Evolutionary conservation across 129 eudicot species (phyloP), one percentile per base, ranked within the genome.

Genomic region (Apium graveolens): DNA sequence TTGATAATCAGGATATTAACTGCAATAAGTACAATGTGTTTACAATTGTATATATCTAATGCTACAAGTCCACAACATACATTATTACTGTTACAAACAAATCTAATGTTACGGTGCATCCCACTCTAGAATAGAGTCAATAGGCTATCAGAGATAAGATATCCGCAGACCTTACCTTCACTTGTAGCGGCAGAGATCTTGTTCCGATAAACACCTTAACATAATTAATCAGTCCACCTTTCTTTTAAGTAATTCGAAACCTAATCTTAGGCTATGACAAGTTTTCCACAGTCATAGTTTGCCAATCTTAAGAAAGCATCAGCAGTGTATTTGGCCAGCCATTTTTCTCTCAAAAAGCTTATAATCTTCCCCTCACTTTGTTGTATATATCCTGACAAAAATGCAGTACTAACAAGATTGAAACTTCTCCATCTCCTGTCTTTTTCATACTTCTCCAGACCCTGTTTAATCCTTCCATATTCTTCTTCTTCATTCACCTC

Each of bases 401-500:
- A 88, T 17, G 92, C 90, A 49, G 74, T 85, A 80, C 83, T 78
- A 43, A 90, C 74, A 14, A 92, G 90, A 46, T 78, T 80, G 78
- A 90, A 85, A 80, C 92, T 85, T 73, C 97, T 88, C 97, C 93
- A 88, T 84, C 86, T 90, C 87, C 96, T 82, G 49, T 86, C 88
- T 80, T 76, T 86, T 20, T 78, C 89, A 77, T 83, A 92, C 76
- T 90, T 85, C 80, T 85, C 80, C 80, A 92, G 69, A 5, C 93
- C 93, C 77, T 76, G 85, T 46, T 78, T 70, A 12, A 90, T 87
- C 43, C 80, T 85, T 51, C 62, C 84, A 39, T 80, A 85, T 78
- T 78, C 90, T 37, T 87, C 91, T 65, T 76, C 82, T 0, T 60
- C 80, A 4, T 35, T 70, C n/a, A 35, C 49, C 14, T 48, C 80